Evolutionary conservation across 202 grass and related monocot species (phyloP).

Genomic region (Dendrocalamus latiflorus): DNA sequence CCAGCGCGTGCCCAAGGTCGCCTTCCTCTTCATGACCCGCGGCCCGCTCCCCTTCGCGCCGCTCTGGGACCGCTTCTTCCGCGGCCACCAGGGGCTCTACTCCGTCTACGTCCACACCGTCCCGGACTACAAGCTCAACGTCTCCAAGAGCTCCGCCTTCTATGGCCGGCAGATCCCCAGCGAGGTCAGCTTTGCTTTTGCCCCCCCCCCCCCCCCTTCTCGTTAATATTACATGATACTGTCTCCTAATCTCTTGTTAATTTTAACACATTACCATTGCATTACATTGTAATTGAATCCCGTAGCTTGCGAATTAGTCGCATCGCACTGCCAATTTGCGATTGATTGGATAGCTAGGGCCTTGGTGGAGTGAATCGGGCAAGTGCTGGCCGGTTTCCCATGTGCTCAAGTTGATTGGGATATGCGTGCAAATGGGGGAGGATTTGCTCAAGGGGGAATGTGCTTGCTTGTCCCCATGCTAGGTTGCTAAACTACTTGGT

Average conservation of each 20-base stretch:
- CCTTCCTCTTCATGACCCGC: slow-evolving; percentile 83
- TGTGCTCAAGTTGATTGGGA: slow-evolving; percentile 44
- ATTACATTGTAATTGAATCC: background rate
- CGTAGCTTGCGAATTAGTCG: background rate
- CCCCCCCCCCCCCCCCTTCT: no score
- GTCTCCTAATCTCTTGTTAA: no score
- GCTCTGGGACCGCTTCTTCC: slow-evolving; percentile 89
- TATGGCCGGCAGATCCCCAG: slow-evolving; percentile 85
- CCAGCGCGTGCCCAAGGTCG: slow-evolving; percentile 87
- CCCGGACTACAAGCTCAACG: slow-evolving; percentile 89
- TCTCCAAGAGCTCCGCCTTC: slow-evolving; percentile 64
- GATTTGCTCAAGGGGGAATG: slow-evolving; percentile 24
- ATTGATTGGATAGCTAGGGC: slow-evolving; percentile 25
- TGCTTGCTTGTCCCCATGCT: slow-evolving; percentile 24
- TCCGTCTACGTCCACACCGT: slow-evolving; percentile 78
- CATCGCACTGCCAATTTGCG: background rate
- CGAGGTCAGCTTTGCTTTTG: no score
- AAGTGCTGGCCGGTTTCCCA: slow-evolving; percentile 17
- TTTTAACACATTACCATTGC: background rate
- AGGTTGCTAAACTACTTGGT: slow-evolving; percentile 23
- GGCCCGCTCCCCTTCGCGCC: slow-evolving; percentile 61
- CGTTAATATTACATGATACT: no score
- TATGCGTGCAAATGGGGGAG: background rate
- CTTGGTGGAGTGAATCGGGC: slow-evolving; percentile 13
- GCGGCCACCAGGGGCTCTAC: slow-evolving; percentile 49